Evolutionary conservation across 768 basidiomycete species (phyloP).

Genomic region (Heimioporus sp.): DNA sequence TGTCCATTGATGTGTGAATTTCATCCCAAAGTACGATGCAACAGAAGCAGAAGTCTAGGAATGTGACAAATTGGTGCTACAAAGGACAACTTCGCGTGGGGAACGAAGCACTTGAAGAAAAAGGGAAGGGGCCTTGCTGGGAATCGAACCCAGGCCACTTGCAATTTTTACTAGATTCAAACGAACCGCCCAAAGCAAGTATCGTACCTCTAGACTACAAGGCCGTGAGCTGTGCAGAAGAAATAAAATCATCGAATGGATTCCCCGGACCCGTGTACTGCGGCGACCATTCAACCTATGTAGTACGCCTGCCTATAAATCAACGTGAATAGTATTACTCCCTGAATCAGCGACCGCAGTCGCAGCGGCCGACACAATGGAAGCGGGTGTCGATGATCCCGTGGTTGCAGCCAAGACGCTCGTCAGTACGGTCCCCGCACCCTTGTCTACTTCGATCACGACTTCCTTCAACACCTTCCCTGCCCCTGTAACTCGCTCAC

Average conservation of each 20-base stretch:
- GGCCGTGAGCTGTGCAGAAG: slow-evolving; percentile 4
- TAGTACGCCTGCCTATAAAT: slow-evolving; percentile 12
- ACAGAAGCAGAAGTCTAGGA: too few species aligned
- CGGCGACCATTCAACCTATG: not conserved
- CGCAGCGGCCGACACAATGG: slow-evolving; percentile 7
- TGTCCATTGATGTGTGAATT: too few species aligned
- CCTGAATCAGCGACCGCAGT: not conserved
- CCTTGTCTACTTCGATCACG: not conserved
- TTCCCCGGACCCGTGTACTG: not conserved
- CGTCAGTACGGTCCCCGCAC: not conserved
- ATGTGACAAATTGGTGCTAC: too few species aligned
- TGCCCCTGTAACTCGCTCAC: not conserved
- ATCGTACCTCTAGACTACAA: slow-evolving; percentile 36
- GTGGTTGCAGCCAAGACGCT: slow-evolving; percentile 6
- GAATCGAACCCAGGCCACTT: slow-evolving; percentile 42
- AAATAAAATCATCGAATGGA: not conserved
- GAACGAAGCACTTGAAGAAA: not conserved
- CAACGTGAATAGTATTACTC: slow-evolving; percentile 10
- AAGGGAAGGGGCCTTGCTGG: slow-evolving; percentile 33
- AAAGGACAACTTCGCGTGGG: too few species aligned
- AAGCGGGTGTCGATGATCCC: slow-evolving; percentile 9
- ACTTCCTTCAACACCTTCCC: slow-evolving; percentile 6
- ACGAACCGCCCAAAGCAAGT: slow-evolving; percentile 29
- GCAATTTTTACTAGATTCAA: slow-evolving; percentile 12
- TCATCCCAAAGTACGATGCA: too few species aligned